Conservation (phyloP, 805 yeast genomes). For the Suhomyces xylopsoci region DNA sequence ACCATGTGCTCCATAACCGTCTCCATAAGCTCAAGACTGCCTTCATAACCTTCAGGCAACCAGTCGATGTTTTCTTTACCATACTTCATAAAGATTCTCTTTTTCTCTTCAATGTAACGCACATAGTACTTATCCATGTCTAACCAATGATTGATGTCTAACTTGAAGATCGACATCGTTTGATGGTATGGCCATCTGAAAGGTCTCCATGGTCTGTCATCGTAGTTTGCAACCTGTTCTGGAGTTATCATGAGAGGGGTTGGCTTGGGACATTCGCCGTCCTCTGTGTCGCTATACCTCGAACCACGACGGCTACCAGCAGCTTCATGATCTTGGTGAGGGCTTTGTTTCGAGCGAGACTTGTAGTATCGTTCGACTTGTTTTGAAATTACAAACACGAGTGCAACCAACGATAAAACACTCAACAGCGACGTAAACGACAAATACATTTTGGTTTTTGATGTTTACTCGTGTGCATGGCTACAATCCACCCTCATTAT, state of each 20-base stretch:
- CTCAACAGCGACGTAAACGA: not conserved
- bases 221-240: constrained; percentile 61
- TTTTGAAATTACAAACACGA: not conserved
- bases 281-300: constrained; percentile 1
- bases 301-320: constrained; percentile 10
- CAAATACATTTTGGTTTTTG: not conserved
- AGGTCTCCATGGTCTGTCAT: constrained; percentile 80
- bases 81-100: constrained; percentile 53
- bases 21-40: constrained; percentile 62
- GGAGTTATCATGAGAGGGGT: constrained; percentile 63
- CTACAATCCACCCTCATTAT: not conserved
- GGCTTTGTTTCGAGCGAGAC: not conserved
- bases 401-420: not conserved
- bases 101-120: constrained; percentile 62
- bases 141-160: constrained; percentile 74
- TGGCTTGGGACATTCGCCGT: constrained; percentile 37
- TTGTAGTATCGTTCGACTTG: not conserved
- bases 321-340: constrained; percentile 8
- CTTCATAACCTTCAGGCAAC: constrained; percentile 62
- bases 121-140: constrained; percentile 77
- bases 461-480: not conserved
- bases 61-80: constrained; percentile 63
- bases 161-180: constrained; percentile 69
- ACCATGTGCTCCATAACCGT: constrained; percentile 58
- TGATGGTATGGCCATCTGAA: constrained; percentile 80